These are phyloP conservation scores for Ceratobasidium sp. DNA, from an alignment of 1,284 basidiomycete genomes.

Conservation along the genomic window DNA sequence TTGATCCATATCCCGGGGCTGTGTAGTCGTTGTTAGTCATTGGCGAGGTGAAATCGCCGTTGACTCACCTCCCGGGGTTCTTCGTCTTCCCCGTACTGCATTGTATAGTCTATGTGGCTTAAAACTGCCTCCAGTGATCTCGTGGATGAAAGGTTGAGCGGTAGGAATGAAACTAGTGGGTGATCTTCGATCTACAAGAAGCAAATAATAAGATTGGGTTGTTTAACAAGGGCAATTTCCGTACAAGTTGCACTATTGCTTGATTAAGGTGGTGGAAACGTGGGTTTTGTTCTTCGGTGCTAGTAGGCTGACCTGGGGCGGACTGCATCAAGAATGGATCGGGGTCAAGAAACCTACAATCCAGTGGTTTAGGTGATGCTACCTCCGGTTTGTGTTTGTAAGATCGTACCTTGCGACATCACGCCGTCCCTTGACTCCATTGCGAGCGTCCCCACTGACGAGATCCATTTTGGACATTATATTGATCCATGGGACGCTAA, in stretches of 20 bases:
- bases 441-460: constrained; percentile 65
- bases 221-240: no score
- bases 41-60: constrained; percentile 1
- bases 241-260: constrained; percentile 90
- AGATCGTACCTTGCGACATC: constrained; percentile 73
- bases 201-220: constrained; percentile 6
- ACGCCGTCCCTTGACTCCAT: constrained; percentile 71
- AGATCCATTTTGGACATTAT: constrained; percentile 99
- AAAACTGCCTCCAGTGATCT: constrained; percentile 90
- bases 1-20: constrained; percentile 87
- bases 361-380: background rate
- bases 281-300: constrained; percentile 58
- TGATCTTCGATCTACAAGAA: constrained; percentile 89
- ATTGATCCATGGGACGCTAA: constrained; percentile 96
- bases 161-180: constrained; percentile 95
- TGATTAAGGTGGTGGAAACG: constrained; percentile 92
- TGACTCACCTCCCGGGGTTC: constrained; percentile 80
- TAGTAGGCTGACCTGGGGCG: constrained; percentile 63
- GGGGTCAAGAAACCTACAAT: constrained; percentile 85
- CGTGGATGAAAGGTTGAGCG: constrained; percentile 87
- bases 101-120: constrained; percentile 95
- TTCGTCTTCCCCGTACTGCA: constrained; percentile 95
- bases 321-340: constrained; percentile 88
- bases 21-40: constrained; percentile 19
- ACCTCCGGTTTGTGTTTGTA: background rate